Evolutionary conservation across 106 monocot genomes (phyloP), one percentile per base, ranked within the genome.

Genomic region (Gastrodia elata): DNA sequence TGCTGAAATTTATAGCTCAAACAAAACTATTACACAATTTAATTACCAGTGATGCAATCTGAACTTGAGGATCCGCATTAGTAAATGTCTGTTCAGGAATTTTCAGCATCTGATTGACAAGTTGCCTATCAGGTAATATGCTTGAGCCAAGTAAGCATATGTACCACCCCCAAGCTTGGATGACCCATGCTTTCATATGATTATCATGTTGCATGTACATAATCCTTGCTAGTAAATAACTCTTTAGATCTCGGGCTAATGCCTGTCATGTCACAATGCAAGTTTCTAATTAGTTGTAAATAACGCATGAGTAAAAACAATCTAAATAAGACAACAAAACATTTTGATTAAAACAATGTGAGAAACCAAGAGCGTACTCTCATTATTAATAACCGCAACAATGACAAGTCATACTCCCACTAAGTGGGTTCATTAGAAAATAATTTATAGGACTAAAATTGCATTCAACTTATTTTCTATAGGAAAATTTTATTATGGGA

Each of bases 91-190:
- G 25, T 72, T 89, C 89, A 39, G 81, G 83, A 34, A 89, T 55
- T 79, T 86, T 89, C 56, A 89, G 65, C 86, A 89, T 68, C 70
- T 77, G 59, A 73, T 89, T 89, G 52, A 89, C 16, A 43, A 86
- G 67, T 71, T 74, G 44, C 67, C 81, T 81, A 39, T 74, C 59
- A 70, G 65, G 74, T 30, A 82, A 20, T 24, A 67, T 73, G 64
- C 71, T 25, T 2, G 59, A 69, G 74, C 81, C 80, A 64, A 89
- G 85, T 52, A 89, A 77, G 40, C 71, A 69, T 24, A 89, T 70
- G 67, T 83, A 83, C 89, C 83, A 89, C 65, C 86, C 83, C 89
- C 89, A 89, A 70, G 89, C 83, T 58, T 79, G 78, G 26, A 89
- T 79, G 34, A 68, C 44, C 36, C 73, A 79, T 76, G 79, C 58